Percentiles rank a stretch among this genome's conserved stretches.
phyloP scores from a whole-genome alignment of 257 asterid genomes.

The Penstemon barbatus region DNA sequence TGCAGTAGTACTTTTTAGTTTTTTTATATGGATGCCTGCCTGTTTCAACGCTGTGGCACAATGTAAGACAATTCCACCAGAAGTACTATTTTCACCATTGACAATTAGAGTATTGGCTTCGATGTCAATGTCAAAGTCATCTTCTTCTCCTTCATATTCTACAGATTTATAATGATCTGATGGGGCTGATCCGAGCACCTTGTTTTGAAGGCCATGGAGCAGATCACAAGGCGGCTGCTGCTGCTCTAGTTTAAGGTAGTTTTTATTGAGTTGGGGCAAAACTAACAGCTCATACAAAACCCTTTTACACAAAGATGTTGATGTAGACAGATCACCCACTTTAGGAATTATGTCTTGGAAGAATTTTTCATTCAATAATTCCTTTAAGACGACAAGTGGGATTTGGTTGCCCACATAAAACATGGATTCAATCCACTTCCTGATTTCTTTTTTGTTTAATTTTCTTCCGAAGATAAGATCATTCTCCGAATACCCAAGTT shows the following conservation, averaged over 20 bases:
- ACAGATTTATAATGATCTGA: not conserved
- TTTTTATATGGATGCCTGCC: conserved; percentile 15
- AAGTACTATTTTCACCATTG: not conserved
- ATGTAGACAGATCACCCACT: no score
- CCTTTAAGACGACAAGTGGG: conserved; percentile 24
- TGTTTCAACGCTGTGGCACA: conserved; percentile 16
- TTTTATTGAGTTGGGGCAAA: not conserved
- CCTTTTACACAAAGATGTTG: no score
- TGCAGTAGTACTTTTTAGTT: conserved; percentile 1
- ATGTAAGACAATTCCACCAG: not conserved
- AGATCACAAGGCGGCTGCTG: not conserved
- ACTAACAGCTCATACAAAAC: not conserved
- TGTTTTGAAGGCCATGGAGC: not conserved
- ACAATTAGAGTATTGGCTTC: not conserved
- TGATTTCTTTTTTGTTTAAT: not conserved
- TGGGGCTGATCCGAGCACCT: not conserved
- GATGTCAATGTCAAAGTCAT: conserved; percentile 18
- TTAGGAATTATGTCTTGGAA: not conserved
- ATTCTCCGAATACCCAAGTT: not conserved
- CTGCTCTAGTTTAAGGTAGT: not conserved
- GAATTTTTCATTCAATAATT: conserved; percentile 8
- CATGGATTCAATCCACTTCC: conserved; percentile 26
- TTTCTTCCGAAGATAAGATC: not conserved
- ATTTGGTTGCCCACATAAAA: conserved; percentile 31
- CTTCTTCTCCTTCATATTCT: not conserved